Percentiles rank a stretch among this genome's conserved stretches.
Conservation (phyloP, 1,284 basidiomycete species). For the Ceratobasidium sp. region DNA sequence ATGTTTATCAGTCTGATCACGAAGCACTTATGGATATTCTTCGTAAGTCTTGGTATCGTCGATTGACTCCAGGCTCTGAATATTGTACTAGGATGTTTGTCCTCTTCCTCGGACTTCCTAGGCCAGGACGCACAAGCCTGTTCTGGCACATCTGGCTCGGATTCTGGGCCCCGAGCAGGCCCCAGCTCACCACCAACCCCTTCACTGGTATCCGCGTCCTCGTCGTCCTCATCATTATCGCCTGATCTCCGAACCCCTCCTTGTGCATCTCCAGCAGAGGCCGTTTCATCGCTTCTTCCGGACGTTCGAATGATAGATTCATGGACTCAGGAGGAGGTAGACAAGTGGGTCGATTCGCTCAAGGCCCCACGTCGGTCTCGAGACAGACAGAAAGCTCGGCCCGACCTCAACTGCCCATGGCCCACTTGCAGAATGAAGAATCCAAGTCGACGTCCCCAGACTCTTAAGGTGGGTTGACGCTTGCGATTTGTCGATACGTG, state of each 20-base stretch:
- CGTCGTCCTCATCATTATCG: background rate
- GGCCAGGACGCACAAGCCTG: background rate
- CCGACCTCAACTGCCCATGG: constrained; percentile 2
- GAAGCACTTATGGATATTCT: background rate
- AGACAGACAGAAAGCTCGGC: background rate
- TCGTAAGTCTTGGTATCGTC: background rate
- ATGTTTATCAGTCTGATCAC: background rate
- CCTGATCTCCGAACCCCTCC: background rate
- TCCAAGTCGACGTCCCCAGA: background rate
- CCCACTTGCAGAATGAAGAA: background rate
- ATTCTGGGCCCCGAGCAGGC: background rate
- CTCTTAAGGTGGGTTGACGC: background rate
- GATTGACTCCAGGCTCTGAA: too few relatives aligned
- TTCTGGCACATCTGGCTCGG: background rate
- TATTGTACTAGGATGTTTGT: too few relatives aligned
- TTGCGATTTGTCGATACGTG: background rate
- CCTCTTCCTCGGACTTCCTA: background rate
- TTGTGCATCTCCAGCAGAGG: background rate
- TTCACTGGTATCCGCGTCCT: background rate
- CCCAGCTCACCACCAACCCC: background rate
- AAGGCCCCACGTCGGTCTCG: background rate
- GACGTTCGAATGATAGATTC: background rate
- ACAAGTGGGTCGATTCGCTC: background rate
- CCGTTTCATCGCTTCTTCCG: background rate
- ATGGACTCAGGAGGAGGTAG: background rate